These are phyloP conservation scores for Selaginella moellendorffii DNA, from an alignment of 75 land plant genomes.

Conservation along the genomic window DNA sequence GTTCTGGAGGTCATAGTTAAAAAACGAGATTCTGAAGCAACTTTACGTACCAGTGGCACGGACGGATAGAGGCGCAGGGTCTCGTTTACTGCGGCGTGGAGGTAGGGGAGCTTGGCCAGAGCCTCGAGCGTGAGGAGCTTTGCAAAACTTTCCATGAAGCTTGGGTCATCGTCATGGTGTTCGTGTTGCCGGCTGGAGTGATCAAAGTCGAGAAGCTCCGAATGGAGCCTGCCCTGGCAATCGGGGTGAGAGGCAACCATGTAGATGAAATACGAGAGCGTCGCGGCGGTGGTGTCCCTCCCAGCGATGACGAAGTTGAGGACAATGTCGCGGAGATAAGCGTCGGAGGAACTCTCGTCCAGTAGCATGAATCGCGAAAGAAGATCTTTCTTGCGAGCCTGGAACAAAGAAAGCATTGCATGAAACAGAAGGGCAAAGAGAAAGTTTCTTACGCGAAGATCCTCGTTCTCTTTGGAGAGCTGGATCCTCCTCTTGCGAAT, in stretches of 20 bases:
- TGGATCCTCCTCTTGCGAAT: conserved; percentile 31
- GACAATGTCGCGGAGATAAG: conserved; percentile 65
- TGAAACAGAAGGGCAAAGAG: not conserved
- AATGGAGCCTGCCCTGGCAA: not conserved
- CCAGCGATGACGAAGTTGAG: conserved; percentile 87
- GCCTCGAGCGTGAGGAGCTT: conserved; percentile 13
- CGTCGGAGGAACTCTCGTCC: conserved; percentile 33
- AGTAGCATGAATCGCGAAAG: conserved; percentile 45
- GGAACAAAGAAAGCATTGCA: not conserved
- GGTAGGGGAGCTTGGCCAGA: conserved; percentile 25
- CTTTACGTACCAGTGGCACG: conserved; percentile 47
- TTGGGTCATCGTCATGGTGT: not conserved
- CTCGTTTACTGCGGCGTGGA: conserved; percentile 68
- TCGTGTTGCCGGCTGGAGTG: no score
- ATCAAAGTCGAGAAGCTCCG: not conserved
- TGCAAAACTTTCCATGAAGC: conserved; percentile 5
- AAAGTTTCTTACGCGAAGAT: conserved; percentile 3
- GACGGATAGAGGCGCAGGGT: conserved; percentile 70
- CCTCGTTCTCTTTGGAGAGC: not conserved
- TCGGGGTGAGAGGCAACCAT: not conserved
- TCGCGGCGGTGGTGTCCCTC: conserved; percentile 79
- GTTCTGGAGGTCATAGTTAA: conserved; percentile 9
- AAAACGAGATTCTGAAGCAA: not conserved
- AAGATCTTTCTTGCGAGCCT: conserved; percentile 31
- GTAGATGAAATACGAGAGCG: conserved; percentile 50